Evolutionary conservation across 2,329 filamentous ascomycete genomes (phyloP), one percentile per base, ranked within the genome.

Genomic region (Colletotrichum somersetense): DNA sequence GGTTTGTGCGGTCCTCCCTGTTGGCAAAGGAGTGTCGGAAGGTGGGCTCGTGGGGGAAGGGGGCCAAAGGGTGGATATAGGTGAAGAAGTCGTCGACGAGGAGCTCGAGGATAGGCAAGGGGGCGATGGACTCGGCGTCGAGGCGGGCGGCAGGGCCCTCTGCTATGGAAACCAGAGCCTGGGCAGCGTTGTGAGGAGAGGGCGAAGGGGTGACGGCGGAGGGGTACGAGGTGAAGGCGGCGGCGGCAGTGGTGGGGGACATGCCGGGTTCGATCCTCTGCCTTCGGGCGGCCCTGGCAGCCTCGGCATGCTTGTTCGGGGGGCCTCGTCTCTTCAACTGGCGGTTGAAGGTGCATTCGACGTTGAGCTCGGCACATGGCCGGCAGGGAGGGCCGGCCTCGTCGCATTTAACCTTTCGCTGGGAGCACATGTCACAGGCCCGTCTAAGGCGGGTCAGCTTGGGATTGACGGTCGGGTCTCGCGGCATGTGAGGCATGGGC

Each of bases 41-140:
- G 5, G 91, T 92, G 0, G 92, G 92, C 78, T 95, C 92, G 79
- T 95, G 93, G 0, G 93, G 93, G 69, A 95, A 95, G 0, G 93
- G 93, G 70, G 89, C 89, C 11, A 95, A 86, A 1, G 93, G 93
- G 76, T 95, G 92, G 65, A 95, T 91, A 79, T 94, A 94, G 23
- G 91, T 94, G 81, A 95, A 95, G 85, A 93, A 95, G 82, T 95
- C 93, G 79, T 95, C 91, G 69, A 95, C 88, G 20, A 95, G 85
- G 2, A 91, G 86, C 76, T 92, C 87, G 64, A 95, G 83, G 14
- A 91, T 89, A 10, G 89, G 87, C 80, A 91, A 85, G 0, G 92
- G 91, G 52, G 91, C 92, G 73, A 95, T 94, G 2, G 88, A 85
- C 78, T 95, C 93, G 59, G 91, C 89, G 71, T 89, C 88, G 18